phyloP scores from a whole-genome alignment of 495 filamentous ascomycete species.

The Mytilinidion resinicola region DNA sequence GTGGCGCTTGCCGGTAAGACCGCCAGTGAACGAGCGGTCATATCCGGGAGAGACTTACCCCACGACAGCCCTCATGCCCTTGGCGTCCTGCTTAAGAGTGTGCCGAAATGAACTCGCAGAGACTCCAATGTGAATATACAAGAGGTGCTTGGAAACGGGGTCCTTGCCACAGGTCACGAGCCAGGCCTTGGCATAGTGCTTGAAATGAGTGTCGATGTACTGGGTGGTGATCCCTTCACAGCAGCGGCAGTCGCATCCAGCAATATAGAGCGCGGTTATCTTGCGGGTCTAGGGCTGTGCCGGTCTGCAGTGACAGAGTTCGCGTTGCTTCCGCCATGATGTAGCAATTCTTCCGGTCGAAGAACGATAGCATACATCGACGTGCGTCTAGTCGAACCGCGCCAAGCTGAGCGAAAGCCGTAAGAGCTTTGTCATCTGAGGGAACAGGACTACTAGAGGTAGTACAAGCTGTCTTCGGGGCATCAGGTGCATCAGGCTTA shows the following conservation, averaged over 20 bases:
- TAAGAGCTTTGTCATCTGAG: slow-evolving; percentile 50
- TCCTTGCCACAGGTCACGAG: slow-evolving; percentile 46
- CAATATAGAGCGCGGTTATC: slow-evolving; percentile 68
- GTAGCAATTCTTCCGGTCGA: slow-evolving; percentile 53
- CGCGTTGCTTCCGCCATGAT: slow-evolving; percentile 58
- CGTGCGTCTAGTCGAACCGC: slow-evolving; percentile 47
- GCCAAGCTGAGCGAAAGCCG: slow-evolving; percentile 58
- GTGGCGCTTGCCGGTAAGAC: slow-evolving; percentile 85
- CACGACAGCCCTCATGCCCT: slow-evolving; percentile 57
- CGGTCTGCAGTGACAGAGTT: slow-evolving; percentile 44
- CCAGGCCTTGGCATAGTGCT: slow-evolving; percentile 58
- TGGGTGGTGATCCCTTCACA: slow-evolving; percentile 62
- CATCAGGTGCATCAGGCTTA: background rate
- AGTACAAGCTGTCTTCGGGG: background rate
- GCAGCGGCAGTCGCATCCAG: slow-evolving; percentile 62
- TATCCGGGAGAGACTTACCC: slow-evolving; percentile 24
- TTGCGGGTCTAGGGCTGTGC: too few relatives aligned
- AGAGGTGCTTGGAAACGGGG: slow-evolving; percentile 56
- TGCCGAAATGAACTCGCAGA: slow-evolving; percentile 75
- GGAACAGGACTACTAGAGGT: background rate
- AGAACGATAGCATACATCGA: slow-evolving; percentile 54
- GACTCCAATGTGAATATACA: slow-evolving; percentile 96
- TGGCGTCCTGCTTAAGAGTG: slow-evolving; percentile 66
- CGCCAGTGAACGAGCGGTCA: slow-evolving; percentile 63
- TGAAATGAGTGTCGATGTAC: slow-evolving; percentile 60